A percentile compares a stretch with the other conserved stretches of the same genome.
These are phyloP conservation scores for Pestalotiopsis sp. DNA, from an alignment of 2,329 filamentous ascomycete genomes.

Conservation along the genomic window DNA sequence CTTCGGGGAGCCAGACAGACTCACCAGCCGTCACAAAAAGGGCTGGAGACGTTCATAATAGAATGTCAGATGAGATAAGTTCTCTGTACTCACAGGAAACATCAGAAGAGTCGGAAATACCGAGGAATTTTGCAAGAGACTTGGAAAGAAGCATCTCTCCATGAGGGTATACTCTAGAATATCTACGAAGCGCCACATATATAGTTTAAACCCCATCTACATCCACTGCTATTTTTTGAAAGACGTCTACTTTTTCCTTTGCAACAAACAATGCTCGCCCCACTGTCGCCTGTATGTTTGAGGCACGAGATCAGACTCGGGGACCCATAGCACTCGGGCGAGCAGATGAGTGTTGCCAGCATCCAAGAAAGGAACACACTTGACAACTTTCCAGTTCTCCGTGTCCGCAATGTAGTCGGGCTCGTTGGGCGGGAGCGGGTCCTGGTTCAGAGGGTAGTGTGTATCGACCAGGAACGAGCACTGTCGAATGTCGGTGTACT, in stretches of 20 bases:
- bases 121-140: constrained; percentile 1
- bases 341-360: constrained; percentile 72
- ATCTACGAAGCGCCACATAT: background rate
- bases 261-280: constrained; percentile 86
- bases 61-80: background rate
- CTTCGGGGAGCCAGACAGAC: background rate
- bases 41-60: background rate
- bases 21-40: background rate
- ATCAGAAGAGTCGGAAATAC: background rate
- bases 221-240: background rate
- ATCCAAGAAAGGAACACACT: constrained; percentile 82
- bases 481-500: constrained; percentile 77
- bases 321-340: constrained; percentile 81
- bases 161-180: background rate
- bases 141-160: background rate
- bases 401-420: constrained; percentile 78
- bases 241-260: constrained; percentile 44
- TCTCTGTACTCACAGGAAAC: background rate
- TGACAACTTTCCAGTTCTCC: constrained; percentile 75
- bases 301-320: constrained; percentile 71
- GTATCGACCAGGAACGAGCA: constrained; percentile 91
- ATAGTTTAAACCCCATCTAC: background rate
- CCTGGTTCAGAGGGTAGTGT: constrained; percentile 65
- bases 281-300: constrained; percentile 73
- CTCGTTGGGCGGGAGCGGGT: constrained; percentile 65